These are phyloP conservation scores for Penicillium maclennaniae DNA, from an alignment of 495 filamentous ascomycete species.

Conservation along the genomic window DNA sequence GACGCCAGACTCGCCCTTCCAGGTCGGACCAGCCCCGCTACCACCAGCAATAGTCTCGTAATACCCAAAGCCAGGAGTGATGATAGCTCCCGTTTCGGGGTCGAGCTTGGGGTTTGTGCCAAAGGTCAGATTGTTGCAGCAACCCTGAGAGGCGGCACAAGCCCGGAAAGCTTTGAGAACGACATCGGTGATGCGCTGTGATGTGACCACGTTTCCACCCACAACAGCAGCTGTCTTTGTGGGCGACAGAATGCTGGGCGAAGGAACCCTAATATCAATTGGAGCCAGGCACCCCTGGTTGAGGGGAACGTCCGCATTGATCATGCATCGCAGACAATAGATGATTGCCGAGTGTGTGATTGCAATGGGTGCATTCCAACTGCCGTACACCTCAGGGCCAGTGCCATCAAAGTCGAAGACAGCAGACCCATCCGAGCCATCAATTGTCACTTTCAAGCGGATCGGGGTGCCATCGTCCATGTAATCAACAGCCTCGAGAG, in stretches of 20 bases:
- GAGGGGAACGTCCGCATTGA: constrained; percentile 88
- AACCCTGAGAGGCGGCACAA: constrained; percentile 86
- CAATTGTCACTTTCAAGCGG: constrained; percentile 77
- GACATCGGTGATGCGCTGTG: constrained; percentile 89
- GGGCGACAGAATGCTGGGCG: constrained; percentile 77
- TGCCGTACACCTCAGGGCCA: constrained; percentile 88
- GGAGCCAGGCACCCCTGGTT: constrained; percentile 95
- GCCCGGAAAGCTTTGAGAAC: constrained; percentile 88
- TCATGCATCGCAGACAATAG: constrained; percentile 90
- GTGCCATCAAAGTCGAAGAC: constrained; percentile 85
- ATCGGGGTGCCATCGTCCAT: constrained; percentile 98
- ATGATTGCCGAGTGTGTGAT: constrained; percentile 96
- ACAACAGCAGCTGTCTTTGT: constrained; percentile 88
- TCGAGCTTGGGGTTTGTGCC: constrained; percentile 38
- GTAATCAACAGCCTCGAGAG: constrained; percentile 81
- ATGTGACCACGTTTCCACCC: constrained; percentile 91
- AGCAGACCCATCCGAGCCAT: constrained; percentile 78
- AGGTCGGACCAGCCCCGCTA: constrained; percentile 78
- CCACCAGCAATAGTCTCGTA: constrained; percentile 97
- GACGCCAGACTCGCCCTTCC: constrained; percentile 86
- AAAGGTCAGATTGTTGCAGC: constrained; percentile 78
- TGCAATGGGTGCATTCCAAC: constrained; percentile 92
- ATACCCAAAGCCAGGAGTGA: constrained; percentile 83
- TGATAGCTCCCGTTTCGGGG: constrained; percentile 77
- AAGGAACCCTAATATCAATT: constrained; percentile 80